Conservation (phyloP, 2,329 filamentous ascomycete genomes). For the Myriosclerotinia curreyana region DNA sequence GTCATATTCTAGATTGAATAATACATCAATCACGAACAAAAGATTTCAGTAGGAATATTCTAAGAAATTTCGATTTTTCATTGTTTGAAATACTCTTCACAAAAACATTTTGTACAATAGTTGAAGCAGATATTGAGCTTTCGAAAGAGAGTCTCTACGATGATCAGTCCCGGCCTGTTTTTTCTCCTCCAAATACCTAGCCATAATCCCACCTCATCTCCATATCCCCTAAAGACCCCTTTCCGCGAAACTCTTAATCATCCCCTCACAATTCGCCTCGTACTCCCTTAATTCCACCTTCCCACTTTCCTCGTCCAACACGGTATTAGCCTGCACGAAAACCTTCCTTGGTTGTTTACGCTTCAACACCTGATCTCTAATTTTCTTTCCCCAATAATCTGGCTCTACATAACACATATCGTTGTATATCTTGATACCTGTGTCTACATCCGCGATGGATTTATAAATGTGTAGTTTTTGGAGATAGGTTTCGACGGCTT, state of each 20-base stretch:
- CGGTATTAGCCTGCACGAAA: conserved; percentile 91
- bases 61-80: no score
- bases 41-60: no score
- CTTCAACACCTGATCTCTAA: conserved; percentile 70
- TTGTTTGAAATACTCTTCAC: no score
- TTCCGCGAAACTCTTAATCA: conserved; percentile 80
- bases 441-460: conserved; percentile 77
- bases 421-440: conserved; percentile 76
- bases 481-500: conserved; percentile 78
- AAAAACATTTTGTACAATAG: no score
- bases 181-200: not conserved
- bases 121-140: no score
- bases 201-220: not conserved
- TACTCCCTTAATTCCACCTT: conserved; percentile 81
- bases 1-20: no score
- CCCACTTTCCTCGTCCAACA: conserved; percentile 63
- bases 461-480: conserved; percentile 94
- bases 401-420: conserved; percentile 78
- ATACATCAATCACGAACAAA: no score
- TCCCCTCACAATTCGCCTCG: conserved; percentile 72
- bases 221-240: conserved; percentile 39
- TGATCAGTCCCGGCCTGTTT: no score
- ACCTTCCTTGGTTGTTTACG: conserved; percentile 85
- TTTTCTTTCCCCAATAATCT: conserved; percentile 78
- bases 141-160: no score